These are phyloP conservation scores for Knoxia roxburghii DNA, from an alignment of 257 asterid genomes.

Conservation along the genomic window DNA sequence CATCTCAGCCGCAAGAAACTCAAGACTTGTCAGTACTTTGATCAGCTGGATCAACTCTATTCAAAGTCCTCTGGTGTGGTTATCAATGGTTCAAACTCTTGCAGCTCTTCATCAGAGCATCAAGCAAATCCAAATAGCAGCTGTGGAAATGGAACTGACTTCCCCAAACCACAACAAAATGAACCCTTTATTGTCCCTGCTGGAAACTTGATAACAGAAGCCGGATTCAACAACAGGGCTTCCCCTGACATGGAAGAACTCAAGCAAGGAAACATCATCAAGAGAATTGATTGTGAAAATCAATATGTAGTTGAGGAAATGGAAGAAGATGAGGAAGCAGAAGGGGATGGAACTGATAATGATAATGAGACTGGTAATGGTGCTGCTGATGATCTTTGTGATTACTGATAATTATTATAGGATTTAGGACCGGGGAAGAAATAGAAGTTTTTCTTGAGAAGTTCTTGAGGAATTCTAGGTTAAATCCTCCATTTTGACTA, in stretches of 20 bases:
- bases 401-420: too few species aligned
- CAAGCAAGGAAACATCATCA: not conserved
- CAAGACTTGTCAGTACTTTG: slow-evolving; percentile 14
- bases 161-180: not conserved
- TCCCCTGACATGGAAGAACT: not conserved
- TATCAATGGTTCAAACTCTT: not conserved
- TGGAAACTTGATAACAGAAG: not conserved
- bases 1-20: slow-evolving; percentile 1
- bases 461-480: too few species aligned
- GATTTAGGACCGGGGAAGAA: too few species aligned
- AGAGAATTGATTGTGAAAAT: not conserved
- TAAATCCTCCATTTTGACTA: too few species aligned
- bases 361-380: not conserved
- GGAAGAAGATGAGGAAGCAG: slow-evolving; percentile 4
- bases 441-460: too few species aligned
- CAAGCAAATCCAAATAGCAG: not conserved
- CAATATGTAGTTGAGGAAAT: not conserved
- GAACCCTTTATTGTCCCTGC: not conserved
- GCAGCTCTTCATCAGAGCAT: slow-evolving; percentile 2
- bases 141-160: not conserved
- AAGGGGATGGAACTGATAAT: not conserved
- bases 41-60: slow-evolving; percentile 14
- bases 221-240: not conserved
- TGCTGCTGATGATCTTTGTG: not conserved
- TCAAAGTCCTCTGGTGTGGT: not conserved